A percentile compares a stretch with the other conserved stretches of the same genome.
These are phyloP conservation scores for Aeminium ludgeri DNA, from an alignment of 495 filamentous ascomycete genomes.

Conservation along the genomic window DNA sequence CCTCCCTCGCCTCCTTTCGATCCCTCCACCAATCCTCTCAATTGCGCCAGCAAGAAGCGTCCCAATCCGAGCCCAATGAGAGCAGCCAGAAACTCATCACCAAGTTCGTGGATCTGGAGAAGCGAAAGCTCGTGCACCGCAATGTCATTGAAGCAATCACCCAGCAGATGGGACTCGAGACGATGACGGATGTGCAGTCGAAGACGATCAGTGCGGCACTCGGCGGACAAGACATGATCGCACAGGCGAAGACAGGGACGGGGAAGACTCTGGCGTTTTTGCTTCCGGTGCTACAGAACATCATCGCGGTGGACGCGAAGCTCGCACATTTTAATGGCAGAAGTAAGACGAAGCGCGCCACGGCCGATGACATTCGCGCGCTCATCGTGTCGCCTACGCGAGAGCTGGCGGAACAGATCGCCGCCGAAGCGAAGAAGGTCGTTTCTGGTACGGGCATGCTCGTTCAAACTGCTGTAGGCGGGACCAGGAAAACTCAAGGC, in stretches of 20 bases:
- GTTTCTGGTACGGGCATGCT: slow-evolving; percentile 46
- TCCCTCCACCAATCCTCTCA: slow-evolving; percentile 10
- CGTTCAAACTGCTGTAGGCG: slow-evolving; percentile 80
- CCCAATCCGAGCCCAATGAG: neutral
- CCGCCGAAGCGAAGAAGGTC: slow-evolving; percentile 61
- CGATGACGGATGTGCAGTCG: slow-evolving; percentile 87
- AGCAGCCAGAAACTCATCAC: slow-evolving; percentile 28
- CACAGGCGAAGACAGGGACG: slow-evolving; percentile 31
- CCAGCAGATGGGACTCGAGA: slow-evolving; percentile 53
- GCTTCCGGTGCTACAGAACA: slow-evolving; percentile 30
- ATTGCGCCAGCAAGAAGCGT: slow-evolving; percentile 11
- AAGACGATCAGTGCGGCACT: slow-evolving; percentile 64
- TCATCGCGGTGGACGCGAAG: slow-evolving; percentile 45
- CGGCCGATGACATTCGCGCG: slow-evolving; percentile 57
- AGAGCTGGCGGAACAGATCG: slow-evolving; percentile 91
- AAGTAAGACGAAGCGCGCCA: slow-evolving; percentile 20
- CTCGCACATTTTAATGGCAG: slow-evolving; percentile 22
- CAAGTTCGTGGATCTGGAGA: slow-evolving; percentile 51
- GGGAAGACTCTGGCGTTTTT: slow-evolving; percentile 32
- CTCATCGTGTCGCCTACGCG: slow-evolving; percentile 89
- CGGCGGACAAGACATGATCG: slow-evolving; percentile 54
- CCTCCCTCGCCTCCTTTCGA: neutral
- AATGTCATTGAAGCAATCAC: slow-evolving; percentile 54
- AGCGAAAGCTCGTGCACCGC: slow-evolving; percentile 43
- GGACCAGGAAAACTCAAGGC: slow-evolving; percentile 51